These are phyloP conservation scores for Allantophomopsis lycopodina DNA, from an alignment of 2,329 filamentous ascomycete species.

Conservation along the genomic window DNA sequence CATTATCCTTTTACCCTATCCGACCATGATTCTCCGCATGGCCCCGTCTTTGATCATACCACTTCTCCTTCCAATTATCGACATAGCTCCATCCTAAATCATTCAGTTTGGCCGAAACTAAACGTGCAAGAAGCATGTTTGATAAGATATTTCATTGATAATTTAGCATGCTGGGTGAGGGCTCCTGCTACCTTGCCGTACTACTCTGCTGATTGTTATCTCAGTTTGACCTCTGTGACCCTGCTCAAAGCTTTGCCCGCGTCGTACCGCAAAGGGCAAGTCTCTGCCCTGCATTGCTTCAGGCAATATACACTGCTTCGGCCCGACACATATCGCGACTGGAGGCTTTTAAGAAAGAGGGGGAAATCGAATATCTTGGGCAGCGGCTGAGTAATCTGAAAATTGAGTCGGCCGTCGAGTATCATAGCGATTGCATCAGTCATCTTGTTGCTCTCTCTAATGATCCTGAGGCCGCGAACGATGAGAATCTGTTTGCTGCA, in stretches of 20 bases:
- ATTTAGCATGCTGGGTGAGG: constrained; percentile 12
- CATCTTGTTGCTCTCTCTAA: constrained; percentile 23
- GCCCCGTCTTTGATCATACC: too few species aligned
- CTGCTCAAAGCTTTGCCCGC: constrained; percentile 23
- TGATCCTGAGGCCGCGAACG: constrained; percentile 20
- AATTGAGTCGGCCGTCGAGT: constrained; percentile 21
- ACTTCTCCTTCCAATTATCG: too few species aligned
- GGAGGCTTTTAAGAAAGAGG: constrained; percentile 11
- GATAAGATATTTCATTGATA: constrained; percentile 13
- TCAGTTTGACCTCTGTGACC: constrained; percentile 27
- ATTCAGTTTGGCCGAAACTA: constrained; percentile 1
- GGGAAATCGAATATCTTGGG: constrained; percentile 9
- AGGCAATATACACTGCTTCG: constrained; percentile 19
- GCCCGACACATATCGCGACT: constrained; percentile 22
- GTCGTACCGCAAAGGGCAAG: constrained; percentile 26
- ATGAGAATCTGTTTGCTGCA: constrained; percentile 23
- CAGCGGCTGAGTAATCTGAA: constrained; percentile 16
- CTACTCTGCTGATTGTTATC: background rate
- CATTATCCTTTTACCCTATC: too few species aligned
- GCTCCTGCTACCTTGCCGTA: background rate
- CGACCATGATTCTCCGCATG: too few species aligned
- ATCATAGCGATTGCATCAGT: constrained; percentile 25
- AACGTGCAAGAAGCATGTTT: constrained; percentile 11
- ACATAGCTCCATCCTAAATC: too few species aligned
- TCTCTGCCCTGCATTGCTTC: constrained; percentile 21